phyloP scores from a whole-genome alignment of 495 filamentous ascomycete species.

The Penicillium cataractarum region DNA sequence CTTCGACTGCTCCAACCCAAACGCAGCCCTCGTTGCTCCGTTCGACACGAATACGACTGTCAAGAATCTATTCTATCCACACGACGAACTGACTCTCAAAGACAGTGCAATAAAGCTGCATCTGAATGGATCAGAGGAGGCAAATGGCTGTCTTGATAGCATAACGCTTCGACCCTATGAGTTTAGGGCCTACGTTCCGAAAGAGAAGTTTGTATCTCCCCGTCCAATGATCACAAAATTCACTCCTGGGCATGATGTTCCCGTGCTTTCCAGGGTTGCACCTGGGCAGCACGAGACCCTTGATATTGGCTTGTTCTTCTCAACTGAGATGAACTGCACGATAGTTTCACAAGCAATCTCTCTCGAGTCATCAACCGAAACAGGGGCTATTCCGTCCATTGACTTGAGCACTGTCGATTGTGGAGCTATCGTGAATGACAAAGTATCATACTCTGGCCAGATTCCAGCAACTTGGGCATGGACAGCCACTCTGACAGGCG shows the following conservation, averaged over 20 bases:
- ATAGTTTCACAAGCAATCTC: conserved; percentile 53
- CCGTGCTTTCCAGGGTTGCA: conserved; percentile 54
- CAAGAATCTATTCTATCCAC: conserved; percentile 69
- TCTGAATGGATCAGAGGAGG: conserved; percentile 46
- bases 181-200: conserved; percentile 67
- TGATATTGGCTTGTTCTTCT: conserved; percentile 61
- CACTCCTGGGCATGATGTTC: conserved; percentile 64
- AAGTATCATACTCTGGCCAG: conserved; percentile 45
- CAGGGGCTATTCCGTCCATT: conserved; percentile 42
- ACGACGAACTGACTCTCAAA: conserved; percentile 57
- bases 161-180: conserved; percentile 61
- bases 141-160: conserved; percentile 60
- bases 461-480: conserved; percentile 60
- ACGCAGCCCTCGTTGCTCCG: conserved; percentile 58
- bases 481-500: conserved; percentile 56
- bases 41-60: conserved; percentile 60
- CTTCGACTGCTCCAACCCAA: conserved; percentile 59
- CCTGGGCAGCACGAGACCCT: conserved; percentile 51
- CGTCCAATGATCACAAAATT: conserved; percentile 69
- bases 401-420: conserved; percentile 50
- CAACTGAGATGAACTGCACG: conserved; percentile 64
- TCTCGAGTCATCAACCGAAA: conserved; percentile 57
- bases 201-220: conserved; percentile 50
- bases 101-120: conserved; percentile 42
- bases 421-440: conserved; percentile 29